Conservation (phyloP, 2,329 filamentous ascomycete genomes). For the Diplocarpon mali region DNA sequence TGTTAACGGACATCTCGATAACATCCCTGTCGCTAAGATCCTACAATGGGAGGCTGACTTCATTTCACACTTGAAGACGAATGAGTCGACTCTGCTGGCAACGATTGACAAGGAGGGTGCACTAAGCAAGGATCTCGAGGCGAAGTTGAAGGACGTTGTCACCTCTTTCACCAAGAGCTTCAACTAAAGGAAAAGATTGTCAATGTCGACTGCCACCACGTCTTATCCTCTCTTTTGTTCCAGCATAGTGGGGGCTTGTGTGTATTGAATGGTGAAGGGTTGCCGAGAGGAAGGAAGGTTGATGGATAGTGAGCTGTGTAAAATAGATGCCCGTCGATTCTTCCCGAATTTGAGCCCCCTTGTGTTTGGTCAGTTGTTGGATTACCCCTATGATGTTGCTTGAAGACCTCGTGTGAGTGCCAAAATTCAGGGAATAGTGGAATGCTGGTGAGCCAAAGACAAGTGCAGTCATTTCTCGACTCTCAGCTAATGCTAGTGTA, state of each 20-base stretch:
- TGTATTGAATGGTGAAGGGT: constrained; percentile 19
- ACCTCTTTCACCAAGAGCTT: constrained; percentile 89
- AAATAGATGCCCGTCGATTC: constrained; percentile 26
- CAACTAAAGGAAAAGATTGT: constrained; percentile 29
- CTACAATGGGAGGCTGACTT: constrained; percentile 91
- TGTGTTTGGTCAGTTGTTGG: constrained; percentile 3
- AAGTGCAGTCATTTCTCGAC: too few species aligned
- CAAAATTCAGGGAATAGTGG: neutral
- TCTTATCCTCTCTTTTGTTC: constrained; percentile 23
- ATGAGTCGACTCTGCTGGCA: constrained; percentile 72
- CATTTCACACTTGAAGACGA: constrained; percentile 81
- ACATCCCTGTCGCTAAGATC: constrained; percentile 81
- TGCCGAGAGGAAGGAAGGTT: constrained; percentile 14
- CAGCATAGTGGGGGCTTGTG: constrained; percentile 22
- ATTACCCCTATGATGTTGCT: neutral
- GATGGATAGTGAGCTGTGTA: constrained; percentile 26
- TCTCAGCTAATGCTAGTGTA: too few species aligned
- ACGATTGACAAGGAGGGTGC: constrained; percentile 93
- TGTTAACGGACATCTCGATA: constrained; percentile 95
- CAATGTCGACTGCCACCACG: constrained; percentile 15
- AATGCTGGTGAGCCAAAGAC: too few species aligned
- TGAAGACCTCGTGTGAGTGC: neutral
- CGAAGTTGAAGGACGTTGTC: constrained; percentile 68
- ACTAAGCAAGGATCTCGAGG: constrained; percentile 88
- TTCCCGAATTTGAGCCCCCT: constrained; percentile 16